Base-by-base conservation (phyloP, 2,329 filamentous ascomycete species). In the Tolypocladium inflatum region DNA sequence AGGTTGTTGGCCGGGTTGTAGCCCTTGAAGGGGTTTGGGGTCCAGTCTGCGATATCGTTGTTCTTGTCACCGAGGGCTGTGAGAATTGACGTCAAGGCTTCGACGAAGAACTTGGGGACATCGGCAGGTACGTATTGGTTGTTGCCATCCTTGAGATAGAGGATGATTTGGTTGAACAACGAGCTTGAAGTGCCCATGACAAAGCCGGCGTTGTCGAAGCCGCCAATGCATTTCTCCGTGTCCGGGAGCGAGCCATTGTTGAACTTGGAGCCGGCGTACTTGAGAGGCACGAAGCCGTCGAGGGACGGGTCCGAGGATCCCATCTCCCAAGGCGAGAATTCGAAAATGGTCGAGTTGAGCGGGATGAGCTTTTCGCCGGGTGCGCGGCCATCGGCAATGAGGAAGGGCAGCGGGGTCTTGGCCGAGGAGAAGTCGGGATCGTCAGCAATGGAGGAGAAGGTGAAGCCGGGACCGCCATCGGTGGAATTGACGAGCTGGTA, bases 181-280 rank as follows among this genome's bases (percentile, higher is more conserved):
- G 87, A 86, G 19, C 87, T 90, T 13, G 87, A 91, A 0, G 90
- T 94, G 59, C 90, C 90, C 83, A 93, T 90, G 38, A 94, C 77
- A 65, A 85, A 95, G 2, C 89, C 89, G 8, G 83, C 83, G 64
- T 90, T 91, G 71, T 95, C 90, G 63, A 91, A 92, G 1, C 90
- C 90, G 30, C 68, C 68, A 35, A 79, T 72, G 61, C 83, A 78
- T 2, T 63, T 69, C 62, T 78, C 76, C 66, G 79, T 78, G 37
- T 75, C 58, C 15, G 71, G 64, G 0, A 78, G 58, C 56, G 60
- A 74, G 62, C 85, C 86, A 55, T 74, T 73, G 61, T 72, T 72
- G 60, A 88, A 80, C 60, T 78, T 75, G 54, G 83, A 84, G 35
- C 83, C 86, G 33, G 87, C 76, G 66, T 84, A 88, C 57, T 76